phyloP scores from a whole-genome alignment of 352 stramenopile species.

The Phytophthora citrophthora region DNA sequence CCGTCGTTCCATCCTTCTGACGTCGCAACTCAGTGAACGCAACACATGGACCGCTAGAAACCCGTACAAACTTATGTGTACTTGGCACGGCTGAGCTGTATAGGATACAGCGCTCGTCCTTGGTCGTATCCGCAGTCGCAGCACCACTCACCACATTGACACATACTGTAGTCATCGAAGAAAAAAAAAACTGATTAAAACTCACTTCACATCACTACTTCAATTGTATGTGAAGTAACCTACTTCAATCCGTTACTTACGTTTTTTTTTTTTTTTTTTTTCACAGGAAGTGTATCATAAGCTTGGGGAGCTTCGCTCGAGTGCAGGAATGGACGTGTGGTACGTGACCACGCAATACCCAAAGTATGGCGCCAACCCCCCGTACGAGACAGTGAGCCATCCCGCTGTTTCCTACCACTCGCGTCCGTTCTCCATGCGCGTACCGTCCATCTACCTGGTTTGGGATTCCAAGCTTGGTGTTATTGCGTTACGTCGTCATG shows the following conservation, averaged over 20 bases:
- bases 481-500: slow-evolving; percentile 74
- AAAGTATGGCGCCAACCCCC: slow-evolving; percentile 51
- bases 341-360: slow-evolving; percentile 67
- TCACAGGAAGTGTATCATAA: slow-evolving; percentile 10
- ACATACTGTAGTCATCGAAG: slow-evolving; percentile 51
- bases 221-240: not conserved
- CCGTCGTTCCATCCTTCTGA: slow-evolving; percentile 12
- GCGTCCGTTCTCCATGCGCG: slow-evolving; percentile 61
- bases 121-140: not conserved
- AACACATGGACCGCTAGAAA: slow-evolving; percentile 9
- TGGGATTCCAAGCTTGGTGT: slow-evolving; percentile 73
- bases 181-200: slow-evolving; percentile 9
- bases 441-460: slow-evolving; percentile 70
- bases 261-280: not conserved
- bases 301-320: not conserved
- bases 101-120: slow-evolving; percentile 38
- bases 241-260: slow-evolving; percentile 15
- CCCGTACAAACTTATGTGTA: slow-evolving; percentile 20
- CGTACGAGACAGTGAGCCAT: slow-evolving; percentile 69
- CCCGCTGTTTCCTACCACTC: slow-evolving; percentile 50
- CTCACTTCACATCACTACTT: slow-evolving; percentile 4
- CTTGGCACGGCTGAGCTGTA: slow-evolving; percentile 19
- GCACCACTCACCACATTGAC: slow-evolving; percentile 13
- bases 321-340: slow-evolving; percentile 71
- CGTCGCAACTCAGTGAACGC: slow-evolving; percentile 37